phyloP scores from a whole-genome alignment of 1,284 basidiomycete genomes.

The Apiotrichum gamsii region DNA sequence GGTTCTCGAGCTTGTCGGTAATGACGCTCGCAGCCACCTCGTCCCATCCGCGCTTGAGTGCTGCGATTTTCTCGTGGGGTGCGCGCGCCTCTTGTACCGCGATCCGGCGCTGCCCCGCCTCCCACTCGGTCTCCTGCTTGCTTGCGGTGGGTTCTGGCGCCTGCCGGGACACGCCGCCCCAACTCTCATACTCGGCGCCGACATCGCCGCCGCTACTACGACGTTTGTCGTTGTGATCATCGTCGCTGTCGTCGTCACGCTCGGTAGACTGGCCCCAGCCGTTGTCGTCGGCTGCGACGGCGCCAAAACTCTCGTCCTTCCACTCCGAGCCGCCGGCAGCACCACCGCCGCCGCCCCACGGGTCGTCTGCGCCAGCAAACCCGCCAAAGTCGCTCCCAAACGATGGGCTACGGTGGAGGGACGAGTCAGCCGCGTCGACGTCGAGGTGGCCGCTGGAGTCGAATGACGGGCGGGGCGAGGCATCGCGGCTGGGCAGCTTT shows the following conservation, averaged over 20 bases:
- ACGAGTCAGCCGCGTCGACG: neutral
- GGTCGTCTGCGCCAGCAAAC: neutral
- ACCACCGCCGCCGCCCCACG: neutral
- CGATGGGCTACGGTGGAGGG: neutral
- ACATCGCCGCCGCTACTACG: too few relatives aligned
- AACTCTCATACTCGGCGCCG: slow-evolving; percentile 16
- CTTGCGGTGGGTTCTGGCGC: neutral
- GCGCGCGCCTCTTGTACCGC: slow-evolving; percentile 28
- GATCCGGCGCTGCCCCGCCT: slow-evolving; percentile 34
- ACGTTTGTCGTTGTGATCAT: slow-evolving; percentile 8
- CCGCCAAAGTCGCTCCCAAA: slow-evolving; percentile 4
- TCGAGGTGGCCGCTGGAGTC: too few relatives aligned
- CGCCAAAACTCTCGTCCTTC: neutral
- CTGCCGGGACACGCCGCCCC: slow-evolving; percentile 19
- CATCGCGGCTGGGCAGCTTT: too few relatives aligned
- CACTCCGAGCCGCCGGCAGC: neutral
- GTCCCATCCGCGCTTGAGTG: slow-evolving; percentile 36
- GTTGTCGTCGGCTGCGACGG: slow-evolving; percentile 2
- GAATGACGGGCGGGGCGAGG: too few relatives aligned
- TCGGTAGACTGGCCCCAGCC: neutral
- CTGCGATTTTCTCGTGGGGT: slow-evolving; percentile 35
- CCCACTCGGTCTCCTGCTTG: slow-evolving; percentile 36
- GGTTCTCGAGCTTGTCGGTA: slow-evolving; percentile 14
- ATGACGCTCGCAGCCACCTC: slow-evolving; percentile 27
- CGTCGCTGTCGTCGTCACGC: neutral